Evolutionary conservation across 1,139 yeast species (phyloP).

Genomic region (Saccharomyces hybrid): DNA sequence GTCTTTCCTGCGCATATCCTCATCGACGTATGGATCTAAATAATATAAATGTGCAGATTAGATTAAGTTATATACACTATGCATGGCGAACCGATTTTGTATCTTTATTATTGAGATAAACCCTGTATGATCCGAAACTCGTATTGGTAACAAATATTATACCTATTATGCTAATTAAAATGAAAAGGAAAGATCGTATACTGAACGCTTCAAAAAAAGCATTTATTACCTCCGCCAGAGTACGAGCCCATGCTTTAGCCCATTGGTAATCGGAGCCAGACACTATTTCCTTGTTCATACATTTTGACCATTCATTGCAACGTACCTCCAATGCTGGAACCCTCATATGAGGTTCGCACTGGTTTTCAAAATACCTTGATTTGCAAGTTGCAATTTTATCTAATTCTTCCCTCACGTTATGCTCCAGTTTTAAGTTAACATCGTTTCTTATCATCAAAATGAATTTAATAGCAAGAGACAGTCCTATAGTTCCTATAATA

Average conservation of each 20-base stretch:
- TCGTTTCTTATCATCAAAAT: slow-evolving; percentile 45
- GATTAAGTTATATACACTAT: neutral
- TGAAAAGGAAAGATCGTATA: slow-evolving; percentile 43
- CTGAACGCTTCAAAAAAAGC: slow-evolving; percentile 60
- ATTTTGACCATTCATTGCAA: slow-evolving; percentile 54
- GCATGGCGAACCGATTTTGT: neutral
- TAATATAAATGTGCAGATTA: neutral
- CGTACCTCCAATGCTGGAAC: slow-evolving; percentile 51
- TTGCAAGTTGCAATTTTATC: slow-evolving; percentile 44
- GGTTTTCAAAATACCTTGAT: slow-evolving; percentile 44
- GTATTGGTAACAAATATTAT: slow-evolving; percentile 29
- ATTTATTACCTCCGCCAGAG: slow-evolving; percentile 54
- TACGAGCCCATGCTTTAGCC: slow-evolving; percentile 52
- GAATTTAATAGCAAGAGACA: slow-evolving; percentile 39
- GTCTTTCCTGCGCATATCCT: neutral
- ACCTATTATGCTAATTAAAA: slow-evolving; percentile 30
- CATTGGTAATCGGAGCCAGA: slow-evolving; percentile 33
- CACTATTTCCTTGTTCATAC: slow-evolving; percentile 49
- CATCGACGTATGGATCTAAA: neutral
- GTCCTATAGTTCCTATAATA: slow-evolving; percentile 37
- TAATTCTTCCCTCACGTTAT: slow-evolving; percentile 19
- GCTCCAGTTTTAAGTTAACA: slow-evolving; percentile 41
- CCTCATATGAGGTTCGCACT: slow-evolving; percentile 48
- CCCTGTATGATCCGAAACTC: slow-evolving; percentile 23
- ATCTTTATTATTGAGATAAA: slow-evolving; percentile 2